Conservation (phyloP, 257 asterid species). For the Penstemon eatonii region DNA sequence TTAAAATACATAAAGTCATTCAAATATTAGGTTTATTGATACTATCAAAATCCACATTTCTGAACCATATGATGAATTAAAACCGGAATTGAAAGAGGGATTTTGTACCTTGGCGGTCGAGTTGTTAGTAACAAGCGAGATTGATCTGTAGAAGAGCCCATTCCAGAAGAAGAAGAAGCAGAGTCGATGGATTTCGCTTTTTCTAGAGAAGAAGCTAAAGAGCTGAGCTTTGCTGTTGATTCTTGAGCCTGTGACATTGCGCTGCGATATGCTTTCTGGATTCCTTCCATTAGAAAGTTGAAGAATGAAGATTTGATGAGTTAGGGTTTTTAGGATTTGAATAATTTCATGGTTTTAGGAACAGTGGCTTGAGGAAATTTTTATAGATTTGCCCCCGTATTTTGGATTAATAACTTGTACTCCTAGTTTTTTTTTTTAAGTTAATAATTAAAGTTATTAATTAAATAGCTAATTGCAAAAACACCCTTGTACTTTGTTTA, state of each 20-base stretch:
- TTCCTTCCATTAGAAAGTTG: slow-evolving; percentile 50
- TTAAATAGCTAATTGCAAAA: too few relatives aligned
- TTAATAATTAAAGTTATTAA: too few relatives aligned
- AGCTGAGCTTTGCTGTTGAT: slow-evolving; percentile 38
- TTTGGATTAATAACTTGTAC: too few relatives aligned
- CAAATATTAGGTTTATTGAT: too few relatives aligned
- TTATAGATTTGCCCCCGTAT: too few relatives aligned
- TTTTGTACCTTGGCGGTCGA: slow-evolving; percentile 52
- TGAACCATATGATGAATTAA: too few relatives aligned
- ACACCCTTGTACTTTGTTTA: too few relatives aligned
- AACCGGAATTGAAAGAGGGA: background rate
- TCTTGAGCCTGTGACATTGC: slow-evolving; percentile 50
- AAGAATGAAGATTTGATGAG: background rate
- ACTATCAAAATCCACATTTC: too few relatives aligned
- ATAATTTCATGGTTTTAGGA: too few relatives aligned
- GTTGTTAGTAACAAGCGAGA: slow-evolving; percentile 43
- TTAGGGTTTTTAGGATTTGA: slow-evolving; percentile 29
- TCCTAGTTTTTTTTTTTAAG: too few relatives aligned
- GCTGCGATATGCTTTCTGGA: slow-evolving; percentile 46
- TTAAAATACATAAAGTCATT: background rate
- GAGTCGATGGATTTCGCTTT: slow-evolving; percentile 41
- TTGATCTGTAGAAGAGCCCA: slow-evolving; percentile 44
- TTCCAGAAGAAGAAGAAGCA: slow-evolving; percentile 30
- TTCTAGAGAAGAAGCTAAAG: slow-evolving; percentile 51
- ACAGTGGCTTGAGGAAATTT: too few relatives aligned